Evolutionary conservation across 352 stramenopile species (phyloP).

Genomic region (Phytopythium cucurbitacearum): DNA sequence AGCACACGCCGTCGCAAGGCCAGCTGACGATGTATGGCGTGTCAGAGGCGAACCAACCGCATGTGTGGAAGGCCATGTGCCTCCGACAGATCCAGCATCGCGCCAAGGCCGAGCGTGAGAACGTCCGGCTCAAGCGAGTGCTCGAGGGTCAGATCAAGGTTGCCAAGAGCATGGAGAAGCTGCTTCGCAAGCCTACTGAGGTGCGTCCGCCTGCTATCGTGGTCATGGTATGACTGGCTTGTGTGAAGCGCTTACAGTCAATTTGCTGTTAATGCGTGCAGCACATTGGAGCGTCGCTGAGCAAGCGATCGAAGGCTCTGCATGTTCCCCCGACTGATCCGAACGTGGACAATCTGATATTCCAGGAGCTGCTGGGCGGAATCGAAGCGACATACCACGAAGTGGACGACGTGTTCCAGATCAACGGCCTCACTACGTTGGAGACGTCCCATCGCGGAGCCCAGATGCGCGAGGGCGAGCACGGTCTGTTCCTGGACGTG

Average conservation of each 20-base stretch:
- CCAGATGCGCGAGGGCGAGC: slow-evolving; percentile 26
- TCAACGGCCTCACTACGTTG: slow-evolving; percentile 29
- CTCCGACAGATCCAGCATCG: slow-evolving; percentile 17
- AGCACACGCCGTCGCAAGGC: no score
- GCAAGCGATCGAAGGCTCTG: slow-evolving; percentile 25
- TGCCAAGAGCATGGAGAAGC: slow-evolving; percentile 31
- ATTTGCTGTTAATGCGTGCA: background rate
- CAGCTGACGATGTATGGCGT: no score
- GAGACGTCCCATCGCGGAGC: slow-evolving; percentile 29
- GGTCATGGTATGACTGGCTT: background rate
- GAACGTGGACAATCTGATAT: slow-evolving; percentile 22
- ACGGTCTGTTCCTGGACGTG: slow-evolving; percentile 37
- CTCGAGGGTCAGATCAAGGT: slow-evolving; percentile 34
- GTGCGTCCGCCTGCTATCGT: slow-evolving; percentile 18
- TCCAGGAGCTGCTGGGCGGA: slow-evolving; percentile 23
- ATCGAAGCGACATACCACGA: slow-evolving; percentile 27
- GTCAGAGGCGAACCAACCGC: slow-evolving; percentile 4
- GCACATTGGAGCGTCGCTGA: slow-evolving; percentile 10
- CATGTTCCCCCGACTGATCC: slow-evolving; percentile 13
- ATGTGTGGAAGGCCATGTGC: slow-evolving; percentile 30
- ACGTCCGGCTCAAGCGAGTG: slow-evolving; percentile 27
- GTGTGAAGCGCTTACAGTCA: no score
- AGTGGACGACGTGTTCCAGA: slow-evolving; percentile 29
- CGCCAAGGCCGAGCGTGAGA: slow-evolving; percentile 29
- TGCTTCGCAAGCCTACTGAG: slow-evolving; percentile 26